These are phyloP conservation scores for Lachancea nothofagi DNA, from an alignment of 805 yeast species.

Conservation along the genomic window DNA sequence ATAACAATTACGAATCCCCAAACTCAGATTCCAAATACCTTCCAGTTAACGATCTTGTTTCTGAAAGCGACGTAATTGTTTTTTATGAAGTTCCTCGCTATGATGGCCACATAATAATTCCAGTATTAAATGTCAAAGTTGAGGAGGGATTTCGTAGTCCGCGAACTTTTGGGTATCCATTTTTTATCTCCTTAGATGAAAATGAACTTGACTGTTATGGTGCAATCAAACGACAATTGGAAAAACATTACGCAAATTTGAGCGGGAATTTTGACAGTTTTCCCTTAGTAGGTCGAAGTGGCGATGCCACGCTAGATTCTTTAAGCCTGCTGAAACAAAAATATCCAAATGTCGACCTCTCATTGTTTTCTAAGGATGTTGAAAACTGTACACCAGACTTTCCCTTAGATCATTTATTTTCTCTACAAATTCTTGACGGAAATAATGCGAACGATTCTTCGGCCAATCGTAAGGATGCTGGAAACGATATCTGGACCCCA, in stretches of 20 bases:
- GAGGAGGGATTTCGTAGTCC: slow-evolving; percentile 38
- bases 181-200: slow-evolving; percentile 53
- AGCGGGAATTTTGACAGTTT: slow-evolving; percentile 38
- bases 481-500: slow-evolving; percentile 25
- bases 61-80: slow-evolving; percentile 55
- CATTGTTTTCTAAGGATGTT: slow-evolving; percentile 18
- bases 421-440: slow-evolving; percentile 15
- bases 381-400: slow-evolving; percentile 14
- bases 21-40: slow-evolving; percentile 47
- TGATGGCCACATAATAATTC: slow-evolving; percentile 50
- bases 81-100: slow-evolving; percentile 50
- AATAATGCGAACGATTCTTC: background rate
- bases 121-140: slow-evolving; percentile 47
- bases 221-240: slow-evolving; percentile 51
- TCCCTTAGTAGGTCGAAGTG: slow-evolving; percentile 30
- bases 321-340: slow-evolving; percentile 33
- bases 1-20: slow-evolving; percentile 61
- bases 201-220: slow-evolving; percentile 55
- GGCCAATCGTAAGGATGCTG: background rate
- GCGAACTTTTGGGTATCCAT: slow-evolving; percentile 68
- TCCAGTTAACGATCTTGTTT: slow-evolving; percentile 63
- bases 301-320: slow-evolving; percentile 24
- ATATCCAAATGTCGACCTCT: slow-evolving; percentile 21
- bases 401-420: slow-evolving; percentile 17
- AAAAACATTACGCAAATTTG: slow-evolving; percentile 42